A percentile compares a stretch with the other conserved stretches of the same genome.
phyloP scores from a whole-genome alignment of 805 yeast genomes.

The Metschnikowia santaceciliae region DNA sequence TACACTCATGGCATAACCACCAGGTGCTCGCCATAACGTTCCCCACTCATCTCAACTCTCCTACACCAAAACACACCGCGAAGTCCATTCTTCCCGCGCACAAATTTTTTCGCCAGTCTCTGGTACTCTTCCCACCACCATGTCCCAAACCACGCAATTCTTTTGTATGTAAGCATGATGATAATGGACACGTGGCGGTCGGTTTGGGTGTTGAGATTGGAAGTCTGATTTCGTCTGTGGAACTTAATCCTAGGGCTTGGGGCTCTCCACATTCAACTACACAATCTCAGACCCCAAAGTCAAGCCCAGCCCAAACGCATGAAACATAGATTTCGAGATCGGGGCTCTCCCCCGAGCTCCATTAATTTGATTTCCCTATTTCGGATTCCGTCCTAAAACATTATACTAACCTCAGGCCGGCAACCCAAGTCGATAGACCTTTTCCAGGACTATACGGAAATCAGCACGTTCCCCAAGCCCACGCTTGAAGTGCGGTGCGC shows the following conservation, averaged over 20 bases:
- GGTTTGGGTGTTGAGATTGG: no score
- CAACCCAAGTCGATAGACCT: constrained; percentile 26
- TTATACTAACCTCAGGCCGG: constrained; percentile 27
- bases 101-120: constrained; percentile 16
- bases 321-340: no score
- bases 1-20: no score
- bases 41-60: background rate
- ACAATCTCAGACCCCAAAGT: no score
- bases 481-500: constrained; percentile 56
- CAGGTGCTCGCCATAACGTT: no score
- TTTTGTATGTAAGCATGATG: constrained; percentile 28
- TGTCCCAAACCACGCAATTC: constrained; percentile 37
- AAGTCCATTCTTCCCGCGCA: constrained; percentile 3
- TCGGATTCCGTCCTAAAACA: no score
- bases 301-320: no score
- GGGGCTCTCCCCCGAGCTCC: background rate
- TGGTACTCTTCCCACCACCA: constrained; percentile 10
- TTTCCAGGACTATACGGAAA: constrained; percentile 31
- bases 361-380: no score
- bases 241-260: no score
- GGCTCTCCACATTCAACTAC: no score
- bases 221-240: no score
- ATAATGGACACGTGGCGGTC: no score
- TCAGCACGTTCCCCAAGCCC: constrained; percentile 34
- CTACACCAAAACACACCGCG: background rate